Percentiles rank a stretch among this genome's conserved stretches.
phyloP scores from a whole-genome alignment of 257 asterid species.

The Petunia axillaris region DNA sequence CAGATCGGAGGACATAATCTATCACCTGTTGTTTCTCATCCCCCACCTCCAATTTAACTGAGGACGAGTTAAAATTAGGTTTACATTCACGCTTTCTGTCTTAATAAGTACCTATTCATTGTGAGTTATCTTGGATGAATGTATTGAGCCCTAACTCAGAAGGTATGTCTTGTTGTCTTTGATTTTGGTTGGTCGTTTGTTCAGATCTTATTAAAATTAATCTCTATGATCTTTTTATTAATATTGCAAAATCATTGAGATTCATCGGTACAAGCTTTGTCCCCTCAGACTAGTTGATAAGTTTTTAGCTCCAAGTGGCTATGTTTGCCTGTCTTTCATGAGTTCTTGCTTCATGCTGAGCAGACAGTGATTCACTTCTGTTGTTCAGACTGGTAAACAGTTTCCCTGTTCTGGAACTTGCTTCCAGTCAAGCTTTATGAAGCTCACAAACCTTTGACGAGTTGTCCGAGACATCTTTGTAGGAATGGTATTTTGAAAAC shows the following conservation, averaged over 20 bases:
- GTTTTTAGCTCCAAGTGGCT: constrained; percentile 1
- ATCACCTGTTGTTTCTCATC: background rate
- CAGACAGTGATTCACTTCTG: background rate
- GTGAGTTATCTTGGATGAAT: background rate
- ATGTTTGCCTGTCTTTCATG: background rate
- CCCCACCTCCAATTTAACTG: background rate
- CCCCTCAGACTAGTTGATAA: background rate
- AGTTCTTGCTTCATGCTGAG: background rate
- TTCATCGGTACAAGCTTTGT: background rate
- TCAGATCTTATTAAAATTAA: background rate
- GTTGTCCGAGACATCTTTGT: background rate
- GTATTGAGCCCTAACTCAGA: background rate
- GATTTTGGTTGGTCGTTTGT: background rate
- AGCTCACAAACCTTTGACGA: background rate
- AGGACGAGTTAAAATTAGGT: background rate
- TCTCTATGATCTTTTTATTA: background rate
- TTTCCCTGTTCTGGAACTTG: background rate
- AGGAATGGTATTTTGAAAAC: background rate
- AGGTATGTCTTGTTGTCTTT: background rate
- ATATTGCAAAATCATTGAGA: background rate
- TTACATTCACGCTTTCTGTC: background rate
- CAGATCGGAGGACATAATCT: constrained; percentile 1
- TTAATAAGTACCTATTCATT: background rate
- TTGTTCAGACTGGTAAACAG: background rate
- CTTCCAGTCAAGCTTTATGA: background rate